Evolutionary conservation across 2,329 filamentous ascomycete species (phyloP).

Genomic region (Thelonectria olida): DNA sequence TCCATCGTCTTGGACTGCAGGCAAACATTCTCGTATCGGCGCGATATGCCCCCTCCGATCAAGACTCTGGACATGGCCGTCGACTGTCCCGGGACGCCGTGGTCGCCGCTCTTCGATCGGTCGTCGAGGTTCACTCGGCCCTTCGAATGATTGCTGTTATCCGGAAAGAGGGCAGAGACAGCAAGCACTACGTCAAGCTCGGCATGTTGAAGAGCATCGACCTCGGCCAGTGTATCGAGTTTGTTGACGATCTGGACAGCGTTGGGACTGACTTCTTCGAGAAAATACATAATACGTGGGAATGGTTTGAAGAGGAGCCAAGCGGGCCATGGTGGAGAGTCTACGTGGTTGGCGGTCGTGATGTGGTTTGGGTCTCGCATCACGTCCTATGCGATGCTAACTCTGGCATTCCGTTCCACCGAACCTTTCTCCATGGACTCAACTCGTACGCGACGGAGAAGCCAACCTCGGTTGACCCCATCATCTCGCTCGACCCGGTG

Average conservation of each 20-base stretch:
- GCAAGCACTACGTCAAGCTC: constrained; percentile 15
- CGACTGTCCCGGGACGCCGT: constrained; percentile 8
- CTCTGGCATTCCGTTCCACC: constrained; percentile 24
- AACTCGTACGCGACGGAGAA: constrained; percentile 1
- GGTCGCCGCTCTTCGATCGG: constrained; percentile 25
- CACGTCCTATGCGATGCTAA: constrained; percentile 22
- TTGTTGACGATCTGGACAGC: constrained; percentile 8
- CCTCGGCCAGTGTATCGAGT: constrained; percentile 22
- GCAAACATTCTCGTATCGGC: constrained; percentile 36
- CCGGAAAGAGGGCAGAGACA: constrained; percentile 6
- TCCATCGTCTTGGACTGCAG: constrained; percentile 33
- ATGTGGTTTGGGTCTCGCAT: constrained; percentile 24
- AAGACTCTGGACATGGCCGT: neutral
- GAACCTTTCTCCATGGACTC: constrained; percentile 20
- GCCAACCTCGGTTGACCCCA: neutral
- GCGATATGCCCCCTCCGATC: constrained; percentile 17
- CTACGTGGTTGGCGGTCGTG: constrained; percentile 19
- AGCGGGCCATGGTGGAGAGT: constrained; percentile 21
- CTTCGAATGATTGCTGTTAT: constrained; percentile 26
- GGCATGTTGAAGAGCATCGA: constrained; percentile 15
- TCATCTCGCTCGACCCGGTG: constrained; percentile 1
- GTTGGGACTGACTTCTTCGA: constrained; percentile 15
- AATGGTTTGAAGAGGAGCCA: constrained; percentile 18
- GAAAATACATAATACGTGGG: constrained; percentile 22
- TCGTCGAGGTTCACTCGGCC: constrained; percentile 27